phyloP scores from a whole-genome alignment of 805 yeast genomes.

The Candida anglica region DNA sequence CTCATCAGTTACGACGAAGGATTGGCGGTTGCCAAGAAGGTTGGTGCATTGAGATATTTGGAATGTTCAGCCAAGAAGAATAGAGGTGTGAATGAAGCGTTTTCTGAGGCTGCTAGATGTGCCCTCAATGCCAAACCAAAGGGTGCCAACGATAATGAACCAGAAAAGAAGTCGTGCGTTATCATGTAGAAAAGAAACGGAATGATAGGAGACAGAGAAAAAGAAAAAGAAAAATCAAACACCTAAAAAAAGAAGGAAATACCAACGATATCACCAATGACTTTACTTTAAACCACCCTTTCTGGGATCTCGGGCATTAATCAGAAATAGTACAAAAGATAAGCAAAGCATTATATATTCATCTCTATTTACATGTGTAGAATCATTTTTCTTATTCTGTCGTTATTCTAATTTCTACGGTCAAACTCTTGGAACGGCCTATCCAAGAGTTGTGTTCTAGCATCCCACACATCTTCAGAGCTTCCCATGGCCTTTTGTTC shows the following conservation, averaged over 20 bases:
- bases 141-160: conserved; percentile 54
- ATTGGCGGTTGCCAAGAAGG: conserved; percentile 81
- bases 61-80: conserved; percentile 97
- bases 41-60: conserved; percentile 90
- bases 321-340: background rate
- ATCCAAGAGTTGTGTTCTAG: conserved; percentile 28
- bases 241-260: background rate
- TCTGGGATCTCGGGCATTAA: background rate
- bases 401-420: background rate
- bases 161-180: conserved; percentile 36
- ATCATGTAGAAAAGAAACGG: conserved; percentile 25
- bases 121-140: conserved; percentile 87
- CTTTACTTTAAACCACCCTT: no score
- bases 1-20: conserved; percentile 92
- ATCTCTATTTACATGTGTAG: background rate
- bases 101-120: conserved; percentile 97
- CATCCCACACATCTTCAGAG: conserved; percentile 83
- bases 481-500: conserved; percentile 65
- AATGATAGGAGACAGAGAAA: no score
- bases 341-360: background rate
- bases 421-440: conserved; percentile 33
- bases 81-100: conserved; percentile 98
- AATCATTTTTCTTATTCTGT: background rate
- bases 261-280: no score
- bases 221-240: background rate